Evolutionary conservation across 2,329 filamentous ascomycete species (phyloP), one percentile per base, ranked within the genome.

Genomic region (Pyrenochaeta sp.): DNA sequence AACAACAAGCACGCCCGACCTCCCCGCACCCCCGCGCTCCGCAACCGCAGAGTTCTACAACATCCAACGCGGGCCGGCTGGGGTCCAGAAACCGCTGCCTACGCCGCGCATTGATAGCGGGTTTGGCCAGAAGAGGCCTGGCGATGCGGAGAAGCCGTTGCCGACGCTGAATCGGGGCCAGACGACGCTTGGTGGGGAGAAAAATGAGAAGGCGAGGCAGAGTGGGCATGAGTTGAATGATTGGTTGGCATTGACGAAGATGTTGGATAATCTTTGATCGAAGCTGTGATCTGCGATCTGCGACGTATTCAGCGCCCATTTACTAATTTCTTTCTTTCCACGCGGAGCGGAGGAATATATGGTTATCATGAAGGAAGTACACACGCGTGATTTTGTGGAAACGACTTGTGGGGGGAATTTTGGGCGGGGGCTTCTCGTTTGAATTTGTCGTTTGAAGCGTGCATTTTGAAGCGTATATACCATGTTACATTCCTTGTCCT

Each of bases 241-340:
- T 23, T 59, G 55, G 55, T 24, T 59, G 29, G 48, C 45, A 3
- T 18, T 59, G 28, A 56, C 43, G 26, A 44, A 35, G 30, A 36
- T 51, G 45, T 28, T 59, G 38, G 55, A 53, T 15, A 41, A 37
- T 2, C 19, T 54, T 22, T 48, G 24, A 41, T 15, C n/a, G n/a
- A n/a, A n/a, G n/a, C n/a, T n/a, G n/a, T n/a, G 7, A 10, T n/a
- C n/a, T n/a, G n/a, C n/a, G n/a, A n/a, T n/a, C n/a, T n/a, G n/a
- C n/a, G n/a, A n/a, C n/a, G n/a, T n/a, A n/a, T n/a, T n/a, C n/a
- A n/a, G n/a, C n/a, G n/a, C n/a, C n/a, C n/a, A n/a, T n/a, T n/a
- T n/a, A n/a, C n/a, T n/a, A n/a, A n/a, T n/a, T n/a, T n/a, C n/a
- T n/a, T n/a, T n/a, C n/a, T n/a, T n/a, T n/a, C n/a, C n/a, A n/a